A percentile compares a stretch with the other conserved stretches of the same genome.
These are phyloP conservation scores for Leishmania tropica DNA, from an alignment of 208 protist species.

Conservation along the genomic window DNA sequence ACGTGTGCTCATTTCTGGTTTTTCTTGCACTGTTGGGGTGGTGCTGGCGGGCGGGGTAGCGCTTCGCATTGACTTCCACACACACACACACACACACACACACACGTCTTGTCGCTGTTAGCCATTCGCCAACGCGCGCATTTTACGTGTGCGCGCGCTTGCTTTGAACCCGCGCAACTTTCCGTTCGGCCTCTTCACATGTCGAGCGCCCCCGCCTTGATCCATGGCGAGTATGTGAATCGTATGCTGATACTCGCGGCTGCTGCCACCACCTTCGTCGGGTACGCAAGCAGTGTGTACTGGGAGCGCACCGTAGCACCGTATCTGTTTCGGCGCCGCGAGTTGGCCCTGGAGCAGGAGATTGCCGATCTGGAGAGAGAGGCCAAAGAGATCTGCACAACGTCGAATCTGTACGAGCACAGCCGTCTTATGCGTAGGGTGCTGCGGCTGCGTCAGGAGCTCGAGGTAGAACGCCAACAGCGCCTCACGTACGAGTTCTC, in stretches of 20 bases:
- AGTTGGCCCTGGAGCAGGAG: slow-evolving; percentile 39
- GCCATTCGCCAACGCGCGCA: not conserved
- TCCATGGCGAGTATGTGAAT: slow-evolving; percentile 24
- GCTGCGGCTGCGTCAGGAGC: slow-evolving; percentile 36
- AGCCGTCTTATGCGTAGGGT: slow-evolving; percentile 39
- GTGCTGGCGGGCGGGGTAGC: not conserved
- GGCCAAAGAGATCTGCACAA: slow-evolving; percentile 33
- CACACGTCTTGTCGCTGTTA: not conserved
- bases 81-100: not conserved
- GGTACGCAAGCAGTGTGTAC: slow-evolving; percentile 36
- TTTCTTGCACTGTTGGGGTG: not conserved
- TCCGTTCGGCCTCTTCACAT: not conserved
- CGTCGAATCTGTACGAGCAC: slow-evolving; percentile 41
- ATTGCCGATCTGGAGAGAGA: slow-evolving; percentile 42
- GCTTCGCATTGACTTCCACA: not conserved
- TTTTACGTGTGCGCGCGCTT: not conserved
- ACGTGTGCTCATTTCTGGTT: not conserved
- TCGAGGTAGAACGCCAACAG: slow-evolving; percentile 27
- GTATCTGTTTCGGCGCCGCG: slow-evolving; percentile 43
- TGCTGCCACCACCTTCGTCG: slow-evolving; percentile 26
- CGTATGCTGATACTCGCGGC: slow-evolving; percentile 12
- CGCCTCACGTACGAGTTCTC: slow-evolving; percentile 30
- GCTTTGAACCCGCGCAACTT: not conserved
- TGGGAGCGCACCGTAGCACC: slow-evolving; percentile 48
- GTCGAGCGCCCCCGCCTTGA: slow-evolving; percentile 5